phyloP scores from a whole-genome alignment of 2,329 filamentous ascomycete genomes.

The Fusarium pseudonygamai region DNA sequence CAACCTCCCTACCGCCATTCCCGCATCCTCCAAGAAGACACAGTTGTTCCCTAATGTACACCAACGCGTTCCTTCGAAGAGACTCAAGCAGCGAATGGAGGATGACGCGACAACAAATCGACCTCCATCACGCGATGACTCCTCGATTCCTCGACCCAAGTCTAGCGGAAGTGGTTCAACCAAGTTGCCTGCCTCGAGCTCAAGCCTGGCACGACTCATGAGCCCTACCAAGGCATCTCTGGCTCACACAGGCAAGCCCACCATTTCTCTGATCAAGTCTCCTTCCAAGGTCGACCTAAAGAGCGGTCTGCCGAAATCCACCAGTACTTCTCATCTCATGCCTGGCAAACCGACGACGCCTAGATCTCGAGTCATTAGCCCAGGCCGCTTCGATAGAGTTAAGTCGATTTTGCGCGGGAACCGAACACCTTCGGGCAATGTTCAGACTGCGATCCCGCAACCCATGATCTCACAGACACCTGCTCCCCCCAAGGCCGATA shows the following conservation, averaged over 20 bases:
- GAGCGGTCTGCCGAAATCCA: constrained; percentile 59
- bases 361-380: constrained; percentile 55
- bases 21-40: constrained; percentile 22
- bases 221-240: constrained; percentile 84
- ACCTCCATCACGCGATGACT: constrained; percentile 63
- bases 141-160: constrained; percentile 60
- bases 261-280: constrained; percentile 48
- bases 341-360: constrained; percentile 47
- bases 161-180: constrained; percentile 33
- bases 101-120: constrained; percentile 76
- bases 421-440: constrained; percentile 48
- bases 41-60: constrained; percentile 36
- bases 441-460: constrained; percentile 60
- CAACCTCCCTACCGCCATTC: constrained; percentile 33
- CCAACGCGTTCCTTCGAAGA: constrained; percentile 67
- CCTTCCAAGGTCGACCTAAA: constrained; percentile 58
- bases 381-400: constrained; percentile 63
- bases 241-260: constrained; percentile 41
- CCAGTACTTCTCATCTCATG: constrained; percentile 56
- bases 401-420: constrained; percentile 66
- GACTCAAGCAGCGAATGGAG: constrained; percentile 70
- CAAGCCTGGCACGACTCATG: constrained; percentile 67
- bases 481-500: constrained; percentile 56
- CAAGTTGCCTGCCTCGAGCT: constrained; percentile 54
- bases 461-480: constrained; percentile 59